Percentiles rank a stretch among this genome's conserved stretches.
phyloP scores from a whole-genome alignment of 1,284 basidiomycete species.

The Pseudozyma flocculosa region DNA sequence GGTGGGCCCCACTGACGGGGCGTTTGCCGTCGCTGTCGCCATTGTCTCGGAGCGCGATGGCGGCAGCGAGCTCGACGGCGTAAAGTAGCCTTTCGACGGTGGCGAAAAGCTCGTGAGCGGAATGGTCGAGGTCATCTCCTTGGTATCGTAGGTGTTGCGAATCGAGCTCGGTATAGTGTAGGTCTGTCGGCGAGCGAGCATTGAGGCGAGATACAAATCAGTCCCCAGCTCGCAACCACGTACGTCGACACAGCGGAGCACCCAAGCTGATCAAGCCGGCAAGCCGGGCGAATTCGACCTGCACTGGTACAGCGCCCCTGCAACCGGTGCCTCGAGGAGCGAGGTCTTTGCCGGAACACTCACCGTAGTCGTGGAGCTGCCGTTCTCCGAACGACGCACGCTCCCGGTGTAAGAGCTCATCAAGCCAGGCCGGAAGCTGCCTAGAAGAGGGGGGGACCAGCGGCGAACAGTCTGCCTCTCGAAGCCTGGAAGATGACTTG shows the following conservation, averaged over 20 bases:
- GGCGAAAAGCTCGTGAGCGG: constrained; percentile 33
- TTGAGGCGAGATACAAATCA: no score
- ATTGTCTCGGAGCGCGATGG: constrained; percentile 11
- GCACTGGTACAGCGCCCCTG: no score
- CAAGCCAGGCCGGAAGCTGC: background rate
- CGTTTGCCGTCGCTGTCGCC: constrained; percentile 25
- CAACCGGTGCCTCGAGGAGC: no score
- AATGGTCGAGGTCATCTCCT: constrained; percentile 29
- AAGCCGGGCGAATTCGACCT: no score
- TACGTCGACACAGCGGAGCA: no score
- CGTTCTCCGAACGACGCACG: background rate
- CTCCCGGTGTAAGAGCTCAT: background rate
- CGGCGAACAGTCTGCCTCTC: background rate
- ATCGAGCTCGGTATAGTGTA: constrained; percentile 16
- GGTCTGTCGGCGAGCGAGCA: constrained; percentile 12
- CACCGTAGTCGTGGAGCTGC: background rate
- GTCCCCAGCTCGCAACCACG: no score
- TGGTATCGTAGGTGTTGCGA: constrained; percentile 22
- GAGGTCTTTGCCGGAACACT: no score
- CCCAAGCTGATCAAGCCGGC: no score
- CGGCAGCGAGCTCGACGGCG: constrained; percentile 28
- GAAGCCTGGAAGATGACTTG: no score
- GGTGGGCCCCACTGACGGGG: constrained; percentile 21
- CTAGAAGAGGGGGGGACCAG: background rate
- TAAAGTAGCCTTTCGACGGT: constrained; percentile 37